Base-by-base conservation (phyloP, 2,329 filamentous ascomycete genomes). In the Colletotrichum tabaci region DNA sequence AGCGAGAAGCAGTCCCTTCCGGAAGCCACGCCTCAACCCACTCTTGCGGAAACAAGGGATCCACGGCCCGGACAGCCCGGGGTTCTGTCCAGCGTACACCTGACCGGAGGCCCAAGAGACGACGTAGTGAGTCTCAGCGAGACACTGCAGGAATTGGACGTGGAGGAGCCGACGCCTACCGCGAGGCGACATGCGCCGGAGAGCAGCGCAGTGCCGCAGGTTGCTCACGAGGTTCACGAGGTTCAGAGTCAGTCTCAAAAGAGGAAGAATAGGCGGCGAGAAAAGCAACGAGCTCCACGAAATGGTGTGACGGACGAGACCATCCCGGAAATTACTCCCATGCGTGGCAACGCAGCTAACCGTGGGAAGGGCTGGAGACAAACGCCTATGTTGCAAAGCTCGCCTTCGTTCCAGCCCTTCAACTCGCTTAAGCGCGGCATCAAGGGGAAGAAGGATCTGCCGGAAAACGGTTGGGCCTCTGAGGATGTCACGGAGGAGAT, bases 401-500 rank as follows among this genome's bases (percentile, higher is more conserved):
- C 86, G 9, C 81, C 88, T 3, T 89, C 88, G 0, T 92, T 92
- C 72, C 90, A 92, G 77, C 90, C 90, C 0, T 92, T 89, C 75
- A 83, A 86, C 53, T 87, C 87, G 0, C 79, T 92, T 2, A 94
- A 88, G 84, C 92, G 80, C 80, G 83, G 78, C 73, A 82, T 84
- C 75, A 86, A 84, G 71, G 83, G 80, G 67, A 85, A 81, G 75
- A 81, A 79, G 56, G 79, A 79, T 40, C 81, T 66, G 5, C 71
- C 81, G 10, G 89, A 94, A 53, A 97, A 94, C 79, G 96, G 94
- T 4, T 98, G 96, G 95, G 95, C 94, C 4, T 98, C 96, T 0
- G 96, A 98, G 79, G 96, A 98, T 78, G 95, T 96, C 26, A 98
- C 94, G 0, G 96, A 98, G 82, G 96, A 97, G 79, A 89, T 96